phyloP scores from a whole-genome alignment of 805 yeast genomes.

The Starmerella gropengiesseri region DNA sequence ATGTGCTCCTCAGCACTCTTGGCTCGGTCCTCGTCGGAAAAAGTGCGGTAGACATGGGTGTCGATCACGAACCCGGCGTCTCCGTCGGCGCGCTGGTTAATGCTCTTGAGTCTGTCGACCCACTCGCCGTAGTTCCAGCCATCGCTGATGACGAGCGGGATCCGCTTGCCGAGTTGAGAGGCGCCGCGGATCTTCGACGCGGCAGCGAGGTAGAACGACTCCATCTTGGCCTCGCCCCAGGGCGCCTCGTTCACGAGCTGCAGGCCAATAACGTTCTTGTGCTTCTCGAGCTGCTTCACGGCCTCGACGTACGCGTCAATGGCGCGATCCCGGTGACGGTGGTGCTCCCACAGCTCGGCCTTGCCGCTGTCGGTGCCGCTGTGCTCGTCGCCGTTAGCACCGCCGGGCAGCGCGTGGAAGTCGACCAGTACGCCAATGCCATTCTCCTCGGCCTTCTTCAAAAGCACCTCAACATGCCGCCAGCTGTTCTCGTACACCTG shows the following conservation, averaged over 20 bases:
- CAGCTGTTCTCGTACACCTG: constrained; percentile 65
- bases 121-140: constrained; percentile 88
- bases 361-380: constrained; percentile 55
- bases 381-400: constrained; percentile 80
- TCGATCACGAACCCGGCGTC: constrained; percentile 63
- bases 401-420: constrained; percentile 83
- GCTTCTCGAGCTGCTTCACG: constrained; percentile 45
- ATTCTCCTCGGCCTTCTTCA: constrained; percentile 48
- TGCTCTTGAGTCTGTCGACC: constrained; percentile 50
- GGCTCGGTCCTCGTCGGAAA: constrained; percentile 58
- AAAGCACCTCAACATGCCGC: constrained; percentile 45
- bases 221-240: constrained; percentile 43
- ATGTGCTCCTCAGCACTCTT: constrained; percentile 57
- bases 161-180: constrained; percentile 34
- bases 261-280: constrained; percentile 67
- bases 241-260: constrained; percentile 81
- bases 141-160: constrained; percentile 78
- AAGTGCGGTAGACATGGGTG: constrained; percentile 77
- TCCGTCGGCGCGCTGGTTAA: constrained; percentile 31
- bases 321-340: constrained; percentile 33
- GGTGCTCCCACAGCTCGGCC: constrained; percentile 55
- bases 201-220: constrained; percentile 54
- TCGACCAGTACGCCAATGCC: constrained; percentile 72
- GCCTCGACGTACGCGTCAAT: constrained; percentile 46
- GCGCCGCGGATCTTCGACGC: constrained; percentile 42